Evolutionary conservation across 2,329 filamentous ascomycete species (phyloP).

Genomic region (Botrytis fabae): DNA sequence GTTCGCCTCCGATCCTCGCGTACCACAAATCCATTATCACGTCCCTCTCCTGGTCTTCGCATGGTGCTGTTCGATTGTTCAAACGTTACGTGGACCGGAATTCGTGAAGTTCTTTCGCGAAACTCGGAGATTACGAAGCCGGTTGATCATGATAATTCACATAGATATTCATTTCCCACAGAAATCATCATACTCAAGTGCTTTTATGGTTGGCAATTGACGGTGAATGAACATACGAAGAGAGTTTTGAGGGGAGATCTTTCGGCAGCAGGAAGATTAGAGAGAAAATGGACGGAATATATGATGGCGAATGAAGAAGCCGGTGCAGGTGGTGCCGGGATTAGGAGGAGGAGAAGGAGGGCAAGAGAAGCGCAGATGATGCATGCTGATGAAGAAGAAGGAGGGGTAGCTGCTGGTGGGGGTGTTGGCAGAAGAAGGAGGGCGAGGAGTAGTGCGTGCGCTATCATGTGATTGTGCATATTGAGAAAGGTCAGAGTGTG

Average conservation of each 20-base stretch:
- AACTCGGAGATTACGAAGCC: constrained; percentile 72
- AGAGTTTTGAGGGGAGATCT: constrained; percentile 78
- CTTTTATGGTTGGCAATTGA: constrained; percentile 94
- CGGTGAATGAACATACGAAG: constrained; percentile 89
- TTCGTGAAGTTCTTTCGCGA: constrained; percentile 80
- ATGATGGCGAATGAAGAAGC: constrained; percentile 92
- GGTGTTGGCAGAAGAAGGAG: constrained; percentile 52
- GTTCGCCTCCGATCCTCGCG: constrained; percentile 61
- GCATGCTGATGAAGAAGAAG: constrained; percentile 79
- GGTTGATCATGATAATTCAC: constrained; percentile 25
- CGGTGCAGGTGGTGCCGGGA: constrained; percentile 63
- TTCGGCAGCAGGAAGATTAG: constrained; percentile 71
- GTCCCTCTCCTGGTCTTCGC: constrained; percentile 56
- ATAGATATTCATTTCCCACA: constrained; percentile 56
- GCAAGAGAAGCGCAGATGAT: constrained; percentile 79
- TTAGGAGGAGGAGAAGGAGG: constrained; percentile 69
- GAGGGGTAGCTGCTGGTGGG: constrained; percentile 49
- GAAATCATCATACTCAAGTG: constrained; percentile 87
- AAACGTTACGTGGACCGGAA: constrained; percentile 88
- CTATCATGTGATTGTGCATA: constrained; percentile 57
- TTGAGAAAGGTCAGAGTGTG: constrained; percentile 10
- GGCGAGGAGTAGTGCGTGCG: constrained; percentile 63
- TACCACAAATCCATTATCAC: constrained; percentile 33
- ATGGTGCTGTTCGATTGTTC: constrained; percentile 89
- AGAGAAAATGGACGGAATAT: constrained; percentile 89